Evolutionary conservation across 495 filamentous ascomycete genomes (phyloP), one percentile per base, ranked within the genome.

Genomic region (Podospora anserina): DNA sequence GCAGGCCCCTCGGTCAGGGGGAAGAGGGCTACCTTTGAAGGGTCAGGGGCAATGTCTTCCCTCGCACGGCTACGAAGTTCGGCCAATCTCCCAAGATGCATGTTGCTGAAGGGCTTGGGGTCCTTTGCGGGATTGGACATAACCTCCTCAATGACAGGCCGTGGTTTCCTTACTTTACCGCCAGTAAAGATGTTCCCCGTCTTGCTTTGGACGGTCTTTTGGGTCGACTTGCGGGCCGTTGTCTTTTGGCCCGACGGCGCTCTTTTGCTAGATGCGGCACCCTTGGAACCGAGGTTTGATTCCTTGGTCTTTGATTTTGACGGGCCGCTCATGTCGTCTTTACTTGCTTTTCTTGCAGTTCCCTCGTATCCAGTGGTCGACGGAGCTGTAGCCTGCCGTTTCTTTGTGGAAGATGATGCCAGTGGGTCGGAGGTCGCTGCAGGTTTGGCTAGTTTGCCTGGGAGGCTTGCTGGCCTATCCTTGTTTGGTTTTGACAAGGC

Each of bases 61-160:
- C 65, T 78, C 5, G 66, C 69, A n/a, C 75, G 71, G 6, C 66
- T 66, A 15, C 58, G 6, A 9, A 70, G 56, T 61, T 77, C 65
- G 13, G 75, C 73, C 55, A 71, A 2, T 54, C 77, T 72, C 15
- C 57, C 49, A 15, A 64, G n/a, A 9, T 69, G 69, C 26, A 54
- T 30, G 13, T 67, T 71, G 5, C 6, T 28, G 27, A 82, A 82
- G 3, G 69, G 63, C 60, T 79, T 79, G 3, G 73, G 74, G 1
- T 69, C 64, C 39, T 75, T 79, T 4, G 76, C 71, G 28, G 77
- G 68, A 61, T 82, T 80, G 23, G 69, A 72, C 72, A 82, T 77
- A 7, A 39, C 66, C 16, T 78, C 75, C 32, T 28, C 64, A 5
- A 82, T 64, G 26, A 20, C 62, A 1, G 58, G 18, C 9, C 75